These are phyloP conservation scores for Arachis hypogaea DNA, from an alignment of 306 rosid species.

Conservation along the genomic window DNA sequence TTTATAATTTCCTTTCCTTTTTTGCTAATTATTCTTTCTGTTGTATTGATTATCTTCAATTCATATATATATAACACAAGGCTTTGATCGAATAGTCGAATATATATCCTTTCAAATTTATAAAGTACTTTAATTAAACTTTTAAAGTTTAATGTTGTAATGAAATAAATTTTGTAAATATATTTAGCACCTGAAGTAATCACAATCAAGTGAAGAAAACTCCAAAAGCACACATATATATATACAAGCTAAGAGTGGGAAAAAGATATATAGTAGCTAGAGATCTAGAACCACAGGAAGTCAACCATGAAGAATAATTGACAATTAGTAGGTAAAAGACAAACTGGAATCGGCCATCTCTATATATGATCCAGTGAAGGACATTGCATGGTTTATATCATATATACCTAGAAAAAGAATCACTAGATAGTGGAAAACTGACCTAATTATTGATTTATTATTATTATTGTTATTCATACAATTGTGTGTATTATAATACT, in stretches of 20 bases:
- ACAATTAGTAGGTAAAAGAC: not conserved
- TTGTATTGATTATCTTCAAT: too few relatives aligned
- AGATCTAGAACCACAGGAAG: not conserved
- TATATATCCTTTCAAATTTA: too few relatives aligned
- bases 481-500: not conserved
- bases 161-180: not conserved
- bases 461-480: not conserved
- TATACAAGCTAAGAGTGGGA: not conserved
- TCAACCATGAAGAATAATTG: not conserved
- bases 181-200: not conserved
- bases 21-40: not conserved
- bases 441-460: not conserved
- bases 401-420: not conserved
- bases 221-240: not conserved
- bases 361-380: not conserved
- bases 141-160: not conserved
- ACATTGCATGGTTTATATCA: not conserved
- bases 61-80: too few relatives aligned
- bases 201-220: slow-evolving; percentile 6
- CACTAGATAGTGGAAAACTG: not conserved
- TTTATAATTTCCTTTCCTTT: slow-evolving; percentile 12
- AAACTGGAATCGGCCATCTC: not conserved
- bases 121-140: too few relatives aligned
- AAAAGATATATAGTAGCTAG: not conserved
- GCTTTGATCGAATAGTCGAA: too few relatives aligned